These are phyloP conservation scores for Didymella pinodella DNA, from an alignment of 2,329 filamentous ascomycete genomes.

Conservation along the genomic window DNA sequence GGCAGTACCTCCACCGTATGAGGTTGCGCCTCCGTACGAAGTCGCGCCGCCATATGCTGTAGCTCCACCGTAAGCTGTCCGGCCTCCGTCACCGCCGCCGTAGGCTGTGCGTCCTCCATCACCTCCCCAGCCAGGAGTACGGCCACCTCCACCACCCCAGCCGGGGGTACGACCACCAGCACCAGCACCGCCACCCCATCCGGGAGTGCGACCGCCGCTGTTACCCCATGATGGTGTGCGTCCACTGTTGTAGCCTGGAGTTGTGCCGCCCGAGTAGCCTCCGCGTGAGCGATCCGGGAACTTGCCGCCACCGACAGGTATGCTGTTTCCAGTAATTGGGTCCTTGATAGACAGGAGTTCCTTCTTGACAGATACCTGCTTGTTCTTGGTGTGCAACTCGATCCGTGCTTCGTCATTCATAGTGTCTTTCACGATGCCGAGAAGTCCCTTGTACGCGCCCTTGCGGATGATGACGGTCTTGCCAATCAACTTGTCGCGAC, in stretches of 20 bases:
- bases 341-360: slow-evolving; percentile 86
- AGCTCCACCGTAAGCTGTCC: slow-evolving; percentile 53
- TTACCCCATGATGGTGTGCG: slow-evolving; percentile 49
- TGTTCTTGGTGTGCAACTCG: slow-evolving; percentile 93
- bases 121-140: slow-evolving; percentile 58
- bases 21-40: slow-evolving; percentile 74
- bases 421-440: slow-evolving; percentile 95
- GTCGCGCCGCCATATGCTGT: slow-evolving; percentile 65
- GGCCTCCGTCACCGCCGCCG: slow-evolving; percentile 47
- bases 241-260: slow-evolving; percentile 49
- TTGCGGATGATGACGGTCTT: slow-evolving; percentile 90
- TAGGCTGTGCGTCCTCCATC: slow-evolving; percentile 49
- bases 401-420: slow-evolving; percentile 86
- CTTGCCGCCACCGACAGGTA: slow-evolving; percentile 66
- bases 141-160: slow-evolving; percentile 54
- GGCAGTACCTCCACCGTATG: slow-evolving; percentile 67
- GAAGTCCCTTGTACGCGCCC: slow-evolving; percentile 88
- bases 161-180: slow-evolving; percentile 55
- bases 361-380: slow-evolving; percentile 85
- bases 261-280: slow-evolving; percentile 47
- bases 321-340: slow-evolving; percentile 75
- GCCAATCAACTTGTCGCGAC: slow-evolving; percentile 84
- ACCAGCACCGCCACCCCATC: slow-evolving; percentile 62
- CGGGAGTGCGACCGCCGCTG: slow-evolving; percentile 27
- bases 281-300: slow-evolving; percentile 50